phyloP scores from a whole-genome alignment of 2,329 filamentous ascomycete species.

The Trichophyton equinum region DNA sequence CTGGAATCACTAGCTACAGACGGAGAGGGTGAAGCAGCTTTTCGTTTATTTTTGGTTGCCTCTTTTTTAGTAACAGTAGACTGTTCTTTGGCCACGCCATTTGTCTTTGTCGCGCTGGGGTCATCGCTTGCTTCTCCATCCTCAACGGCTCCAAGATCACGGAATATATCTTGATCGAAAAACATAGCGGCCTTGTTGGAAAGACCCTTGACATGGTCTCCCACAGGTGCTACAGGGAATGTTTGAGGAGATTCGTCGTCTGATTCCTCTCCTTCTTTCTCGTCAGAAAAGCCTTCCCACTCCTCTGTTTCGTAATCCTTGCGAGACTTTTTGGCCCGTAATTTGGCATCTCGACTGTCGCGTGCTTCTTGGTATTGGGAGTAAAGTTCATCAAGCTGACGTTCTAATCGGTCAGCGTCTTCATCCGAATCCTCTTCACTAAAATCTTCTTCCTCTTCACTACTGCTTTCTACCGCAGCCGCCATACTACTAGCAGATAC shows the following conservation, averaged over 20 bases:
- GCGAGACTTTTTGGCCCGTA: constrained; percentile 76
- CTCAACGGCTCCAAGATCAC: constrained; percentile 56
- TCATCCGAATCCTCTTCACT: constrained; percentile 56
- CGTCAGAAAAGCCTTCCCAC: constrained; percentile 77
- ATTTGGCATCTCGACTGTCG: constrained; percentile 71
- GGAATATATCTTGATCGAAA: constrained; percentile 91
- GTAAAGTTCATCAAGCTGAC: constrained; percentile 79
- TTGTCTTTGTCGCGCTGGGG: constrained; percentile 6
- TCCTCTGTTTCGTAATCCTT: constrained; percentile 73
- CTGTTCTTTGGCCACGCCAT: background rate
- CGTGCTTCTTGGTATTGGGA: constrained; percentile 70
- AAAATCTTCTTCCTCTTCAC: constrained; percentile 45
- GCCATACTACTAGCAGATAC: constrained; percentile 72
- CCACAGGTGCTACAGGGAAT: constrained; percentile 6
- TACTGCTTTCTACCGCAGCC: constrained; percentile 44
- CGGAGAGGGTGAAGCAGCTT: background rate
- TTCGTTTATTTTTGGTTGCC: background rate
- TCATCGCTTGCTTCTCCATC: constrained; percentile 33
- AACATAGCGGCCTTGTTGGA: constrained; percentile 78
- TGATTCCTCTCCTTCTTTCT: constrained; percentile 46
- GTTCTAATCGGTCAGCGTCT: constrained; percentile 70
- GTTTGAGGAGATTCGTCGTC: constrained; percentile 45
- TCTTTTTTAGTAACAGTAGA: background rate
- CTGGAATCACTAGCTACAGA: background rate
- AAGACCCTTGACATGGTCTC: constrained; percentile 40